phyloP scores from a whole-genome alignment of 2,329 filamentous ascomycete genomes.

The Sporothrix phasma region DNA sequence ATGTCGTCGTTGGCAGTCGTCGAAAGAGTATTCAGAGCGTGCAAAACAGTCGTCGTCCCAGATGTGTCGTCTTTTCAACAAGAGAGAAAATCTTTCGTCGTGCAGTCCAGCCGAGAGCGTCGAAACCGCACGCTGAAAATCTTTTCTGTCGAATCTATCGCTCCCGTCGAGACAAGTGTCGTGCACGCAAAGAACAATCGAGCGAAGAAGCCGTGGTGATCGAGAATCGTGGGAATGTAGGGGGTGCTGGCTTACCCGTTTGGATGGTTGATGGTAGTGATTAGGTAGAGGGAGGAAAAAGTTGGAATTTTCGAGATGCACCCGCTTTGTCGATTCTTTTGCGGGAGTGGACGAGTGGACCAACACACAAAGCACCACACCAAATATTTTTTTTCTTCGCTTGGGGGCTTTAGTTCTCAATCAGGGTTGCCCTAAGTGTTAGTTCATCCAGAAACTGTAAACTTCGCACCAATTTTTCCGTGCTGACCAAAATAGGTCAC shows the following conservation, averaged over 20 bases:
- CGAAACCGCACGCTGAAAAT: not conserved
- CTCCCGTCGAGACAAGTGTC: not conserved
- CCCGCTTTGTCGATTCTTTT: slow-evolving; percentile 12
- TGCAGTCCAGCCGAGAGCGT: not conserved
- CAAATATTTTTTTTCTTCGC: slow-evolving; percentile 18
- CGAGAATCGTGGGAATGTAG: not conserved
- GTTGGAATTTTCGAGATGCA: slow-evolving; percentile 17
- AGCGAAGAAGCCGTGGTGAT: not conserved
- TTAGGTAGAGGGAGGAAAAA: slow-evolving; percentile 12
- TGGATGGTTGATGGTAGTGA: slow-evolving; percentile 15
- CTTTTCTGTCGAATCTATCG: not conserved
- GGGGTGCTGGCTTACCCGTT: slow-evolving; percentile 18
- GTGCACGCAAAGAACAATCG: slow-evolving; percentile 2
- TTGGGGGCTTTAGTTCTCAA: not conserved
- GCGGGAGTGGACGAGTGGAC: slow-evolving; percentile 10
- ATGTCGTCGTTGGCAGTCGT: not conserved
- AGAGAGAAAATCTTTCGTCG: not conserved
- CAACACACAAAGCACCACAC: slow-evolving; percentile 15
- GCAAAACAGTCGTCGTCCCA: not conserved
- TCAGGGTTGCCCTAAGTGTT: slow-evolving; percentile 17
- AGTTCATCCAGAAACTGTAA: slow-evolving; percentile 1
- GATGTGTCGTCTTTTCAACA: not conserved
- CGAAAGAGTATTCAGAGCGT: not conserved
- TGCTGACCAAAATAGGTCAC: not conserved
- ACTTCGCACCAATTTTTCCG: slow-evolving; percentile 5